These are phyloP conservation scores for Parascedosporium putredinis DNA, from an alignment of 2,329 filamentous ascomycete genomes.

Conservation along the genomic window DNA sequence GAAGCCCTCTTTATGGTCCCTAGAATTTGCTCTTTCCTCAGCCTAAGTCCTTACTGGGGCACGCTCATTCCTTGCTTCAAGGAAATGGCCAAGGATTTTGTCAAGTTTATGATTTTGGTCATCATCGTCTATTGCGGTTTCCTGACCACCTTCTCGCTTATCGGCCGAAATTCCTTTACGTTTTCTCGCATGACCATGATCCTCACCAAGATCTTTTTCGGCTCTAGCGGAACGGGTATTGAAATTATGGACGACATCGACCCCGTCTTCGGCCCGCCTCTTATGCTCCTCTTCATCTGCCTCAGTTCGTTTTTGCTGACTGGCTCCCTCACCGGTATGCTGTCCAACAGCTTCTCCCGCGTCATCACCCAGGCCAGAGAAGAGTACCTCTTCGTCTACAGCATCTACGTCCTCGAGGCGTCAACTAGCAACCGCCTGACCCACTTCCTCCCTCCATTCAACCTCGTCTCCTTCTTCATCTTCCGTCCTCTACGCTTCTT, in stretches of 20 bases:
- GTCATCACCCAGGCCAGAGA: conserved; percentile 56
- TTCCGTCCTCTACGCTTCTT: conserved; percentile 65
- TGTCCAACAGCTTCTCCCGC: conserved; percentile 63
- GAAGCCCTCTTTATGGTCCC: conserved; percentile 87
- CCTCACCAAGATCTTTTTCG: conserved; percentile 72
- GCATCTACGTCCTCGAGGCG: conserved; percentile 53
- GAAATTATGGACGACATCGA: conserved; percentile 53
- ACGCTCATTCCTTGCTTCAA: conserved; percentile 83
- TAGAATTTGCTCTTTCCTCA: conserved; percentile 77
- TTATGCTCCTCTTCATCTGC: conserved; percentile 65
- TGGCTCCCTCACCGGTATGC: conserved; percentile 66
- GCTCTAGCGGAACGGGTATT: conserved; percentile 65
- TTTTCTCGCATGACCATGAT: conserved; percentile 63
- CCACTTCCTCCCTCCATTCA: conserved; percentile 62
- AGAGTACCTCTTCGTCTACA: conserved; percentile 71
- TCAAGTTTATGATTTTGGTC: conserved; percentile 74
- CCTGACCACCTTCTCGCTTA: conserved; percentile 71
- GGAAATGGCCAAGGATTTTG: conserved; percentile 88
- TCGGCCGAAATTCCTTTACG: conserved; percentile 60
- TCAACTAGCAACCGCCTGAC: conserved; percentile 59
- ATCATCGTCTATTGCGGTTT: conserved; percentile 80
- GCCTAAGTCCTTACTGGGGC: conserved; percentile 82
- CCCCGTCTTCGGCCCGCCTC: conserved; percentile 45
- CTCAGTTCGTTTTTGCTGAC: conserved; percentile 71
- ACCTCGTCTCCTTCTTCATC: conserved; percentile 61